Base-by-base conservation (phyloP, 441 rosid species). In the Mallotus repandus region DNA sequence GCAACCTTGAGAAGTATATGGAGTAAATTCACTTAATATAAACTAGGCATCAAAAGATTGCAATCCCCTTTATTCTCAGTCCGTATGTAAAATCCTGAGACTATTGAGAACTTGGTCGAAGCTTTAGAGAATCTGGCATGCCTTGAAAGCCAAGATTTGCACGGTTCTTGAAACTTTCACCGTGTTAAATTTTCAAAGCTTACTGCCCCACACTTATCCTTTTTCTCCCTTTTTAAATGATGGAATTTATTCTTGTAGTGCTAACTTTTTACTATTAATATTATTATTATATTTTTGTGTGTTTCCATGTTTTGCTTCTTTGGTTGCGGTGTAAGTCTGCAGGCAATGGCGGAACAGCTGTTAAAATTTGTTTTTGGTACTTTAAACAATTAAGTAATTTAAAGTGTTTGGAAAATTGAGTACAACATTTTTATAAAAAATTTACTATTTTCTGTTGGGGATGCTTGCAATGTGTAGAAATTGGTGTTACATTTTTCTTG, bases 201-300 rank as follows among this genome's bases (percentile, higher is more conserved):
- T 63, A 57, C n/a, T 48, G 19, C 60, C 43, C 18, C 49, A 56
- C 45, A 56, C 50, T 55, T 68, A 4, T 55, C 35, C 7, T n/a
- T 55, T 68, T 68, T 43, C 71, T 49, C 56, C 46, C 45, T 29
- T 60, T 70, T 9, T 14, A 70, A 32, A 4, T 13, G 54, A 57
- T 25, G 55, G 55, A 70, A 43, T 70, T 55, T 35, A 11, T 29
- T 50, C 12, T 11, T 55, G 11, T 15, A 7, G 21, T 54, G 14
- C 50, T 11, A 64, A 38, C 41, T 38, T 38, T 5, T 13, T 38
- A 32, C 7, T 35, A 38, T 38, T 5, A 38, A 4, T 63, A n/a
- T 43, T 43, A 38, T 66, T 19, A 7, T 65, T 21, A 16, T 25
- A 0, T 29, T 7, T 35, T 55, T 49, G 22, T 61, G 22, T 61